phyloP scores from a whole-genome alignment of 768 basidiomycete genomes.

The Amanita pallidorosea region DNA sequence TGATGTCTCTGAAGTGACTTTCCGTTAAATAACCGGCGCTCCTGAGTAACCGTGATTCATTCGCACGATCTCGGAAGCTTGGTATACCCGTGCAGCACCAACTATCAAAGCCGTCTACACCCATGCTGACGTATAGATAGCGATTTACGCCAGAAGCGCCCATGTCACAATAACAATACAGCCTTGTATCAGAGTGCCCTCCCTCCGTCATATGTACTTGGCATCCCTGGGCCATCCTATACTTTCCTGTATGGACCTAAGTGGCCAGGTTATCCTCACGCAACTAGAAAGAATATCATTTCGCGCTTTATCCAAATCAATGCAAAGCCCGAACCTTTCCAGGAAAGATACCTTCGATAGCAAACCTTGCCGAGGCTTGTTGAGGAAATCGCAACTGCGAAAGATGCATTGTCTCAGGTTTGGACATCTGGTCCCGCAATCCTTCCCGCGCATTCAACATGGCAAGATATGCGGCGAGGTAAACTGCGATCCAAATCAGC shows the following conservation, averaged over 20 bases:
- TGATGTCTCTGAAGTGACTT: too few species aligned
- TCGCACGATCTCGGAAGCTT: too few species aligned
- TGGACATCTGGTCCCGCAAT: conserved; percentile 24
- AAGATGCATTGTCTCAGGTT: conserved; percentile 31
- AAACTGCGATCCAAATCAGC: conserved; percentile 24
- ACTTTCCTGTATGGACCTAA: conserved; percentile 9
- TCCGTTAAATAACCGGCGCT: too few species aligned
- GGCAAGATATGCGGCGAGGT: conserved; percentile 47
- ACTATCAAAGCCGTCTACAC: too few species aligned
- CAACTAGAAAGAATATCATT: too few species aligned
- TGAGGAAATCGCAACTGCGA: conserved; percentile 18
- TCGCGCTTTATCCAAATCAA: too few species aligned
- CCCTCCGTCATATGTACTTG: not conserved
- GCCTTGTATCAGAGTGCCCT: too few species aligned
- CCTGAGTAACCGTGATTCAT: too few species aligned
- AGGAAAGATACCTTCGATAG: conserved; percentile 2
- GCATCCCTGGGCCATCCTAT: not conserved
- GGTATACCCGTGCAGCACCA: too few species aligned
- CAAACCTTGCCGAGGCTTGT: conserved; percentile 9
- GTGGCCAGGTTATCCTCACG: conserved; percentile 5
- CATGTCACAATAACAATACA: too few species aligned
- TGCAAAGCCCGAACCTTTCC: conserved; percentile 11
- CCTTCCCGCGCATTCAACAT: conserved; percentile 36
- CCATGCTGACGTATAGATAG: too few species aligned
- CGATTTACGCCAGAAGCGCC: too few species aligned